phyloP scores from a whole-genome alignment of 202 grass and related monocot species.

The Dendrocalamus latiflorus region DNA sequence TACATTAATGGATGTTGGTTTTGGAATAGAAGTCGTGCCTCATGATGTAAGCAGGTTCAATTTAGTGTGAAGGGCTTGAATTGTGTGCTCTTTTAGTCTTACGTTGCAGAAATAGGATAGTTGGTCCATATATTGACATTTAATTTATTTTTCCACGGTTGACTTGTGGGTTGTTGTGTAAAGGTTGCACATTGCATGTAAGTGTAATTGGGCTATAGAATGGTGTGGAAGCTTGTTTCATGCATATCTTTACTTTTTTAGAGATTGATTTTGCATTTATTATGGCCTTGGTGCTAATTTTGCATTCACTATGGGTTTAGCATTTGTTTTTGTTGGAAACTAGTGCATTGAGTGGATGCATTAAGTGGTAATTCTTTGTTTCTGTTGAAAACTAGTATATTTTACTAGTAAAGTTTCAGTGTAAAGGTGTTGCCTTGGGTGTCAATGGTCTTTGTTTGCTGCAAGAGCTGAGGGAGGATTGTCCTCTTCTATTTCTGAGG shows the following conservation, averaged over 20 bases:
- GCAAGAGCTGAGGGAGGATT: not conserved
- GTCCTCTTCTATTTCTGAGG: not conserved
- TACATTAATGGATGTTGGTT: constrained; percentile 6
- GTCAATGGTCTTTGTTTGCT: not conserved
- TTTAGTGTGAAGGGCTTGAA: too few relatives aligned
- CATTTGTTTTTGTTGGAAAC: not conserved
- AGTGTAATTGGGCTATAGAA: not conserved
- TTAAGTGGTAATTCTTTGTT: not conserved
- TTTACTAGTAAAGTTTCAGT: not conserved
- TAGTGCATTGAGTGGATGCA: not conserved
- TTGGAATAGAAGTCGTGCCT: not conserved
- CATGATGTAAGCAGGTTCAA: not conserved
- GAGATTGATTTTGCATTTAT: constrained; percentile 5
- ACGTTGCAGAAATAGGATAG: not conserved
- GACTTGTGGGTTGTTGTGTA: not conserved
- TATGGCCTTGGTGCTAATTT: not conserved
- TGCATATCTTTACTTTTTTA: not conserved
- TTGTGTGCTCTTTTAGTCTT: not conserved
- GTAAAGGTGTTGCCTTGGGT: constrained; percentile 11
- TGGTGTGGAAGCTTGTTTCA: not conserved
- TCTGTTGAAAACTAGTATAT: not conserved
- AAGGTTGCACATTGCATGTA: not conserved
- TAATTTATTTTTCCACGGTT: not conserved
- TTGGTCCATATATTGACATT: constrained; percentile 4
- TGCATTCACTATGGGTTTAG: not conserved